Evolutionary conservation across 83 land plant genomes (phyloP), one percentile per base, ranked within the genome.

Genomic region (Picea mariana): DNA sequence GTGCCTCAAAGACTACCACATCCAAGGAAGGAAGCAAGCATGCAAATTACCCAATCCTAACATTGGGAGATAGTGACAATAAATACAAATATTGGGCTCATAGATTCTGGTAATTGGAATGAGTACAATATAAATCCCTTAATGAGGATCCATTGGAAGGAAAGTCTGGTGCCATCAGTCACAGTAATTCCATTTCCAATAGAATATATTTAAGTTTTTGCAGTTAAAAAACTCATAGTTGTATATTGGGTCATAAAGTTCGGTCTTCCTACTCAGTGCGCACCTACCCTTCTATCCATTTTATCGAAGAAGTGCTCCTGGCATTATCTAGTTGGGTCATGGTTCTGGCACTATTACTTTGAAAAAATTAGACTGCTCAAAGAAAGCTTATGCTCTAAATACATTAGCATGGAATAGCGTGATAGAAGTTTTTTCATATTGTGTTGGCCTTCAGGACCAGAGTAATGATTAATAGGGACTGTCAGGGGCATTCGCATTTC

Each of bases 81-180:
- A 86, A 82, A 86, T 82, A 86, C 83, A 77, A 83, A 86, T 82
- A 86, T 21, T 80, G 23, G 82, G 85, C 85, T 83, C 85, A 60
- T 66, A 9, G 87, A 85, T 83, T 85, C 34, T 79, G 71, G 86
- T 85, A 85, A 85, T 81, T 85, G 80, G 80, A 85, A 85, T 81
- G 77, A 81, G 86, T 78, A 58, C 34, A 34, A 34, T 34, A 34
- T 34, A 34, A 34, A 34, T 34, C 34, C 34, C 34, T 34, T 34
- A 34, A 34, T 1, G 34, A 34, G 34, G 34, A 34, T 34, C 34
- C 34, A 34, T 34, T 34, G 34, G 34, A 34, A 1, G 34, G 34
- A 1, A 34, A 34, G 34, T 34, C 34, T 34, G 34, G 34, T 34
- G 34, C 34, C 34, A 34, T 1, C 34, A 34, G 34, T 34, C 34